phyloP scores from a whole-genome alignment of 1,139 yeast species.

The Magnusiomyces magnusii region DNA sequence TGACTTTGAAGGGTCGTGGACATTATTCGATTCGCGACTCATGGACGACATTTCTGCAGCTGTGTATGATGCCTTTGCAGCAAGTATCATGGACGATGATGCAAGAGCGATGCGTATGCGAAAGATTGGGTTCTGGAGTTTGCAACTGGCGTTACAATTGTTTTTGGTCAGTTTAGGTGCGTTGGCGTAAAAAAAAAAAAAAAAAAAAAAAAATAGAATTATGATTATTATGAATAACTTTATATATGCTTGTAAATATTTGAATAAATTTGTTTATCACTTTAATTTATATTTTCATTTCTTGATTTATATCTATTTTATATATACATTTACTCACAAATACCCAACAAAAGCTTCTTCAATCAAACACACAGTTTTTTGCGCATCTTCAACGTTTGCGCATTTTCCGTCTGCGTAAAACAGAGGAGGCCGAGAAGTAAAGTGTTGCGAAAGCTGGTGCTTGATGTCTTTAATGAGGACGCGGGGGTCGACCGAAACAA shows the following conservation, averaged over 20 bases:
- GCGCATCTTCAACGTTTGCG: not conserved
- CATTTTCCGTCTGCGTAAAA: constrained; percentile 15
- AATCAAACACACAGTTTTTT: not conserved
- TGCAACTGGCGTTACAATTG: constrained; percentile 75
- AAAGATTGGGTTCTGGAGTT: constrained; percentile 89
- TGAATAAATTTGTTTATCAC: too few relatives aligned
- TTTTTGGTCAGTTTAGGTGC: constrained; percentile 74
- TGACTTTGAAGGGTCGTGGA: constrained; percentile 96
- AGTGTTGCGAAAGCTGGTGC: not conserved
- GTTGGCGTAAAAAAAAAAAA: constrained; percentile 31
- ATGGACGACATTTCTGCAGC: constrained; percentile 91
- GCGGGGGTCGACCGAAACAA: not conserved
- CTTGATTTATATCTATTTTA: too few relatives aligned
- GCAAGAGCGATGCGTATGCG: constrained; percentile 61
- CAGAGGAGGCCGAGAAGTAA: not conserved
- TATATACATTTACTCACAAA: too few relatives aligned
- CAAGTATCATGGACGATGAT: constrained; percentile 83
- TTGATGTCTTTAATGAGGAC: not conserved
- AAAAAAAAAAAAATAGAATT: too few relatives aligned
- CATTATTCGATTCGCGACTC: constrained; percentile 78
- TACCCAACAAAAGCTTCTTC: not conserved
- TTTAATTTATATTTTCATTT: too few relatives aligned
- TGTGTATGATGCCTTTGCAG: constrained; percentile 84
- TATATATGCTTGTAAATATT: too few relatives aligned
- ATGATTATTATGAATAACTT: too few relatives aligned